These are phyloP conservation scores for Funneliformis mosseae DNA, from an alignment of 192 early-diverging fungal species.

Conservation along the genomic window DNA sequence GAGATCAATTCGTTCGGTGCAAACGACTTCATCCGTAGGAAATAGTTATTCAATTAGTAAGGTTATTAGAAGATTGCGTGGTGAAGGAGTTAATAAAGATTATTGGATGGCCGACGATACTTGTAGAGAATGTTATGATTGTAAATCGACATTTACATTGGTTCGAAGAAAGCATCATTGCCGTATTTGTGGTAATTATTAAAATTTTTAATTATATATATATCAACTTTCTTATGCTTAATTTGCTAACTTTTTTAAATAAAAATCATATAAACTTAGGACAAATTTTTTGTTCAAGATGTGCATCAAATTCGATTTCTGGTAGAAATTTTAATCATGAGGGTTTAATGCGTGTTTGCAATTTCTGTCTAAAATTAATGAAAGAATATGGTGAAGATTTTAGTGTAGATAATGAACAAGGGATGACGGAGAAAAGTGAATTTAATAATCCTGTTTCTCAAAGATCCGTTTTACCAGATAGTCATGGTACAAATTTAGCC, in stretches of 20 bases:
- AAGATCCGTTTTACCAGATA: slow-evolving; percentile 43
- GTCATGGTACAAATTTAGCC: slow-evolving; percentile 12
- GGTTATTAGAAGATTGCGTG: slow-evolving; percentile 54
- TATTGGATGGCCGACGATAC: slow-evolving; percentile 88
- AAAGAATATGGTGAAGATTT: slow-evolving; percentile 52
- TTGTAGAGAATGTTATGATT: slow-evolving; percentile 83
- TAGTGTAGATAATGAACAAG: slow-evolving; percentile 36
- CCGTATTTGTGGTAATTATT: slow-evolving; percentile 70
- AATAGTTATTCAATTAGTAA: slow-evolving; percentile 52
- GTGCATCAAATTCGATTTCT: slow-evolving; percentile 69
- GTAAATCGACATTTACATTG: slow-evolving; percentile 68
- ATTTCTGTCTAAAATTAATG: slow-evolving; percentile 61
- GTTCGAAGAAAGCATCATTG: slow-evolving; percentile 80
- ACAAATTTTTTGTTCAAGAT: slow-evolving; percentile 76
- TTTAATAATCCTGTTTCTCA: slow-evolving; percentile 34
- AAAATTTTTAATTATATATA: not conserved
- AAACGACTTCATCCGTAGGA: slow-evolving; percentile 46
- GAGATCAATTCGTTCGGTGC: slow-evolving; percentile 44
- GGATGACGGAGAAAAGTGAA: slow-evolving; percentile 27
- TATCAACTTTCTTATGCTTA: not conserved
- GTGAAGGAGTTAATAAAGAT: slow-evolving; percentile 58
- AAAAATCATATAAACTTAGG: slow-evolving; percentile 36
- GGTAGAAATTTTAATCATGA: slow-evolving; percentile 70
- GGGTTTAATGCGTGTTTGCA: slow-evolving; percentile 70
- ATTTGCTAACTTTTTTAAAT: not conserved